A percentile compares a stretch with the other conserved stretches of the same genome.
These are phyloP conservation scores for Hyphodiscus sp. DNA, from an alignment of 2,329 filamentous ascomycete genomes.

Conservation along the genomic window DNA sequence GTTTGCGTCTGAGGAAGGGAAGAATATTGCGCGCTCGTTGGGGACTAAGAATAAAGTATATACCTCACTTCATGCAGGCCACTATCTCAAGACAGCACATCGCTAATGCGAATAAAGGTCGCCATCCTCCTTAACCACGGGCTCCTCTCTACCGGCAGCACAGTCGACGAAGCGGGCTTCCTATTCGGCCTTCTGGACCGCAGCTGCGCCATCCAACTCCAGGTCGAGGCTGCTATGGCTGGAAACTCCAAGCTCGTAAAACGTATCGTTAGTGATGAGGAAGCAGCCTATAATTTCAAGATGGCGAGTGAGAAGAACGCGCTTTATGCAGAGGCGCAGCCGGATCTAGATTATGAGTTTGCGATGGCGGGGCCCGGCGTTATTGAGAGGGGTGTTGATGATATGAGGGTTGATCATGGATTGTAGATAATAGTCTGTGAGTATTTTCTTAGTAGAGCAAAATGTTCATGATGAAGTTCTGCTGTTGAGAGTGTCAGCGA, in stretches of 20 bases:
- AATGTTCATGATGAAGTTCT: too few relatives aligned
- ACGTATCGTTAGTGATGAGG: constrained; percentile 47
- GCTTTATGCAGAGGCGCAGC: constrained; percentile 41
- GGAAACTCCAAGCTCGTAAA: constrained; percentile 42
- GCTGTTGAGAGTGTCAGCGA: too few relatives aligned
- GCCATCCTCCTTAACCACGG: constrained; percentile 67
- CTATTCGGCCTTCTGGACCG: constrained; percentile 63
- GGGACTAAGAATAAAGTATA: constrained; percentile 43
- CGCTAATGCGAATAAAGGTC: constrained; percentile 32
- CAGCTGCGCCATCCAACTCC: constrained; percentile 61
- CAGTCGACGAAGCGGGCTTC: constrained; percentile 69
- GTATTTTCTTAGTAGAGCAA: background rate
- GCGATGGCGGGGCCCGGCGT: constrained; percentile 33
- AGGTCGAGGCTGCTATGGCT: constrained; percentile 59
- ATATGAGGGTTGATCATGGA: constrained; percentile 24
- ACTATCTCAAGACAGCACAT: background rate
- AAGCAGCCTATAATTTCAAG: constrained; percentile 45
- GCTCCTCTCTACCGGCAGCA: constrained; percentile 61
- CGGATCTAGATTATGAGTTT: constrained; percentile 41
- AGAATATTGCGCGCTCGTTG: constrained; percentile 55
- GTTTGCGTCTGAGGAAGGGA: constrained; percentile 56
- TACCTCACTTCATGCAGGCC: background rate
- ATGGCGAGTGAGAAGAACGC: constrained; percentile 42
- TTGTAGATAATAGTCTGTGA: constrained; percentile 5
- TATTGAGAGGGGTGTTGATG: constrained; percentile 27